Percentiles rank a stretch among this genome's conserved stretches.
Conservation (phyloP, 495 filamentous ascomycete genomes). For the Tuber calosporum region DNA sequence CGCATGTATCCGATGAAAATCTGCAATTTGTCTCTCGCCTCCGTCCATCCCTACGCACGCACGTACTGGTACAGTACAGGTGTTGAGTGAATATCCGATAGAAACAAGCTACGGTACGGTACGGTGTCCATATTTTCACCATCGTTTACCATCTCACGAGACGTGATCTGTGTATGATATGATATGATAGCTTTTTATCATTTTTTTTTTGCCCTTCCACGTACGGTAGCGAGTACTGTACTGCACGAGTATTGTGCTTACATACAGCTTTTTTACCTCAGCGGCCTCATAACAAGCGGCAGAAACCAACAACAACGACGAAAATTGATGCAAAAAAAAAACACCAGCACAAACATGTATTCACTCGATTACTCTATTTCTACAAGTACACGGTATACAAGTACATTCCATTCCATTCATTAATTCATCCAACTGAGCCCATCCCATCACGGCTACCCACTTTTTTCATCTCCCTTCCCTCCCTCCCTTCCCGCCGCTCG, state of each 20-base stretch:
- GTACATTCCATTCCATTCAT: neutral
- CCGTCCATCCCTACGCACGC: neutral
- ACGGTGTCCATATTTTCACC: neutral
- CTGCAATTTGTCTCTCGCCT: neutral
- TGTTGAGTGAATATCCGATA: neutral
- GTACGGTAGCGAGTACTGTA: no score
- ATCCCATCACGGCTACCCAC: neutral
- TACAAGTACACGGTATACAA: neutral
- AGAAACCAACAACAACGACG: neutral
- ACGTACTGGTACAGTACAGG: no score
- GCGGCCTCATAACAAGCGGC: neutral
- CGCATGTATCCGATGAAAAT: neutral
- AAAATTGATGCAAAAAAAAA: neutral
- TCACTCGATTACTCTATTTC: neutral
- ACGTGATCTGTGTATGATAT: neutral
- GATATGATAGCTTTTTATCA: neutral
- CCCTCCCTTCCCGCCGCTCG: neutral
- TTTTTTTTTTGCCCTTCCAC: neutral
- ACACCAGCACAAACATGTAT: neutral
- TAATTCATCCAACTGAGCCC: neutral
- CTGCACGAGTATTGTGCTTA: no score
- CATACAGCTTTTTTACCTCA: neutral
- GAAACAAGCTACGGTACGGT: neutral
- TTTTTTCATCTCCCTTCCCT: no score
- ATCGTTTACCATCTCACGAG: neutral